Conservation (phyloP, 2,329 filamentous ascomycete genomes). For the Seiridium cupressi region DNA sequence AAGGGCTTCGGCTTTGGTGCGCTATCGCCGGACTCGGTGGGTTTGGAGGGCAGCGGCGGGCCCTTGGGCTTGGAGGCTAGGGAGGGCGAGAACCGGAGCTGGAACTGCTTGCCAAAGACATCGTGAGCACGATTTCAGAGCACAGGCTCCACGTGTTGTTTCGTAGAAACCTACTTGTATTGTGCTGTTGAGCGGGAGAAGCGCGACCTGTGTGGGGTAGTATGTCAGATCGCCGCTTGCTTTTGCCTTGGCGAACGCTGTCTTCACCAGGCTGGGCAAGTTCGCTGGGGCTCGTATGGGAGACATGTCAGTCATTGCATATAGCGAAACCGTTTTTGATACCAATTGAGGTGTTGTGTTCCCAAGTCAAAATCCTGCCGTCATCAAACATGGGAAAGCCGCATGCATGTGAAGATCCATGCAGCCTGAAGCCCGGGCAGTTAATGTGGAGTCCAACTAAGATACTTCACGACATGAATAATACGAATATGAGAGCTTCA, state of each 20-base stretch:
- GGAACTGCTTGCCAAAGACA: slow-evolving; percentile 51
- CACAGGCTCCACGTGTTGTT: too few species aligned
- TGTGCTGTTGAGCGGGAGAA: slow-evolving; percentile 39
- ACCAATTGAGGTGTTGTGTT: too few species aligned
- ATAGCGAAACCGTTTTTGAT: too few species aligned
- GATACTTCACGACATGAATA: too few species aligned
- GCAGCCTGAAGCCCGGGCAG: too few species aligned
- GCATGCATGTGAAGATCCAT: too few species aligned
- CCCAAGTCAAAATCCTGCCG: too few species aligned
- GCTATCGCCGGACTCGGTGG: slow-evolving; percentile 22
- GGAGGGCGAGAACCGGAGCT: slow-evolving; percentile 68
- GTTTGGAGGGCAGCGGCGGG: slow-evolving; percentile 30
- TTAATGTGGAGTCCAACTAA: too few species aligned
- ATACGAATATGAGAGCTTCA: too few species aligned
- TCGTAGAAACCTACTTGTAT: slow-evolving; percentile 36
- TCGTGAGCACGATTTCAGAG: background rate
- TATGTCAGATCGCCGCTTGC: slow-evolving; percentile 49
- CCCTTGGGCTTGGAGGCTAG: slow-evolving; percentile 65
- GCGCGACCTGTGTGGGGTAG: slow-evolving; percentile 51
- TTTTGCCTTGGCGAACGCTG: slow-evolving; percentile 47
- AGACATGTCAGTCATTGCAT: slow-evolving; percentile 28
- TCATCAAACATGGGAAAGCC: too few species aligned
- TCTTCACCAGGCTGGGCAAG: slow-evolving; percentile 49
- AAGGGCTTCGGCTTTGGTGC: slow-evolving; percentile 32
- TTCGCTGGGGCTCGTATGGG: slow-evolving; percentile 40